A percentile compares a stretch with the other conserved stretches of the same genome.
phyloP scores from a whole-genome alignment of 2,329 filamentous ascomycete genomes.

The Botrytis squamosa region DNA sequence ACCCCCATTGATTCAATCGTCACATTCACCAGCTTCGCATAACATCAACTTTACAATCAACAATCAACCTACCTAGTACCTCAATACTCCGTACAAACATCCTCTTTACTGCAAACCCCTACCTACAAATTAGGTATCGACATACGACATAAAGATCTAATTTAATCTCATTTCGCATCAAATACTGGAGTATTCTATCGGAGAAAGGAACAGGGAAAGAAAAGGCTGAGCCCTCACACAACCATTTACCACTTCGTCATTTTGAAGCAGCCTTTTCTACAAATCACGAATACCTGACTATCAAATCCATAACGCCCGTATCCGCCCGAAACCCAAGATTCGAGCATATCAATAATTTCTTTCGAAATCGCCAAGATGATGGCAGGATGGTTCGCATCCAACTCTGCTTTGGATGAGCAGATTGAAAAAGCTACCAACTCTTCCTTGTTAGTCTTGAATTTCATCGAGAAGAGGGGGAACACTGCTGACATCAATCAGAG shows the following conservation, averaged over 20 bases:
- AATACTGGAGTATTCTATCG: neutral
- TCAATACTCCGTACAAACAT: neutral
- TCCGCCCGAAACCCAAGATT: neutral
- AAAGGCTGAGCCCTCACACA: neutral
- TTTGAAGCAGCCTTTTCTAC: neutral
- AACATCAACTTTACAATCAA: neutral
- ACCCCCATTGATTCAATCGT: neutral
- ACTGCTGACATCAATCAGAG: slow-evolving; percentile 51
- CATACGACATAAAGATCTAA: neutral
- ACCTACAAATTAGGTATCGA: neutral
- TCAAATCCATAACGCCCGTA: neutral
- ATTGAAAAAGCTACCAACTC: slow-evolving; percentile 95
- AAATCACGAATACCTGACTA: neutral
- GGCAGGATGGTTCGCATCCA: slow-evolving; percentile 95
- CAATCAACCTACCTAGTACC: neutral
- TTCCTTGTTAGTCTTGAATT: slow-evolving; percentile 58
- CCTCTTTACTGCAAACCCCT: neutral
- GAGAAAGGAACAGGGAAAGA: neutral
- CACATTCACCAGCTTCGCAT: neutral
- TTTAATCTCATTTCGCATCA: neutral
- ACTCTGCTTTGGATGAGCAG: slow-evolving; percentile 92
- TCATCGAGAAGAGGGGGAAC: neutral
- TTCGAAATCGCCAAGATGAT: slow-evolving; percentile 56
- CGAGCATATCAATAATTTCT: neutral
- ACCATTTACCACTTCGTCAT: neutral